These are phyloP conservation scores for Effrenium voratum DNA, from an alignment of 73 alveolate genomes.

Conservation along the genomic window DNA sequence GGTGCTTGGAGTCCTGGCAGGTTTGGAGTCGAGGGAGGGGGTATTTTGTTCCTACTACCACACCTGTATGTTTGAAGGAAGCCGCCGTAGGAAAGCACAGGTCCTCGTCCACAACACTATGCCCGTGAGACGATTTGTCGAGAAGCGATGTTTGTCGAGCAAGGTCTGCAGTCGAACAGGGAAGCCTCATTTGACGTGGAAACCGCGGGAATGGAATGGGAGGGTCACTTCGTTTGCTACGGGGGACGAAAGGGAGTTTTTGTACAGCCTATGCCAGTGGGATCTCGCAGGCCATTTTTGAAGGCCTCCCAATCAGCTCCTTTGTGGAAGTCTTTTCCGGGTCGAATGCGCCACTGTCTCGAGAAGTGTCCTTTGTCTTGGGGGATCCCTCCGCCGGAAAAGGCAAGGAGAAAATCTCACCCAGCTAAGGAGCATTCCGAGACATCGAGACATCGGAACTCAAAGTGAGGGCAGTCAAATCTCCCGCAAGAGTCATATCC, in stretches of 20 bases:
- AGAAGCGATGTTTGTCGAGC: background rate
- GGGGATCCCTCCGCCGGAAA: too few relatives aligned
- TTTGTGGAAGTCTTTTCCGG: background rate
- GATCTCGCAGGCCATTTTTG: background rate
- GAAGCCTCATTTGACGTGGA: background rate
- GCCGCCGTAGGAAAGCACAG: background rate
- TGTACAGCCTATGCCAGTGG: background rate
- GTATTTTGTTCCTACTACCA: background rate
- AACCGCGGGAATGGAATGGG: background rate
- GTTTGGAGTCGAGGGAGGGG: background rate
- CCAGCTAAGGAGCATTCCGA: background rate
- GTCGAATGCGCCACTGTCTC: background rate
- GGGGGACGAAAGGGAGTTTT: slow-evolving; percentile 22
- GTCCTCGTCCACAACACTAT: background rate
- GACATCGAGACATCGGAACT: background rate
- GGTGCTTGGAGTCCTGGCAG: background rate
- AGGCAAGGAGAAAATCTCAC: background rate
- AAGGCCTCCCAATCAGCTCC: background rate
- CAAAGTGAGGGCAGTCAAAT: background rate
- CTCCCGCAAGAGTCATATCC: background rate
- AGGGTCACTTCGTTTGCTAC: background rate
- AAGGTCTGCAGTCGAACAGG: background rate
- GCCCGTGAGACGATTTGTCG: background rate
- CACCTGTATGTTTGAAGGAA: slow-evolving; percentile 6
- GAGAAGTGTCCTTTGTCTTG: background rate